phyloP scores from a whole-genome alignment of 306 rosid genomes.

The Amphicarpaea edgeworthii region DNA sequence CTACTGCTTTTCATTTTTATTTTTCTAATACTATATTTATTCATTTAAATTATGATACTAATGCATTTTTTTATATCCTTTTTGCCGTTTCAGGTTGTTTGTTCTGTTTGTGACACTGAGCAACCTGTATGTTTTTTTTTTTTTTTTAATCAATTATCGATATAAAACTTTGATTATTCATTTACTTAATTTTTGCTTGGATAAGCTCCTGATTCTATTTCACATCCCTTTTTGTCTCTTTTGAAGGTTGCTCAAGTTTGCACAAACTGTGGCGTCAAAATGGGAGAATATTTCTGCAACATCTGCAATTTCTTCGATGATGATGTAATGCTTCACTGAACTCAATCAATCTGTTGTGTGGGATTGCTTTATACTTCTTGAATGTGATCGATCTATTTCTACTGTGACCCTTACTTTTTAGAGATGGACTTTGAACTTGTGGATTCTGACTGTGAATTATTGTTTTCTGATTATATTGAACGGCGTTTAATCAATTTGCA shows the following conservation, averaged over 20 bases:
- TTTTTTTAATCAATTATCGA: not conserved
- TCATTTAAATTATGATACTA: not conserved
- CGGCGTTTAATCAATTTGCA: constrained; percentile 46
- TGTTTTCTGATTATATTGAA: constrained; percentile 14
- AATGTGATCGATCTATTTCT: constrained; percentile 27
- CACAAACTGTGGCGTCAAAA: constrained; percentile 83
- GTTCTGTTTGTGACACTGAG: constrained; percentile 93
- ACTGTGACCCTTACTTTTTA: constrained; percentile 10
- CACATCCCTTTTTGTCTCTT: not conserved
- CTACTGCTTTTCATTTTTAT: constrained; percentile 5
- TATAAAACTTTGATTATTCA: not conserved
- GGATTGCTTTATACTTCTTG: constrained; percentile 21
- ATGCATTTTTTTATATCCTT: constrained; percentile 6
- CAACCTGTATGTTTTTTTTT: constrained; percentile 72
- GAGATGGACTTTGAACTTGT: constrained; percentile 38
- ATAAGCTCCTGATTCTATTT: constrained; percentile 7
- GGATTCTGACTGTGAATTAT: constrained; percentile 16
- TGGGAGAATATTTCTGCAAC: constrained; percentile 93
- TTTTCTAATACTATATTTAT: not conserved
- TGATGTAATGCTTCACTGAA: constrained; percentile 61
- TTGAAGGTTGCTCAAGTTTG: constrained; percentile 78
- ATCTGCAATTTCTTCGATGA: constrained; percentile 90
- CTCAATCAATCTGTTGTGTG: not conserved
- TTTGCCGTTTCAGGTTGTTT: constrained; percentile 73
- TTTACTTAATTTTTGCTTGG: not conserved